Evolutionary conservation across 208 protist species (phyloP), one percentile per base, ranked within the genome.

Genomic region (Acanthamoeba culbertsoni): DNA sequence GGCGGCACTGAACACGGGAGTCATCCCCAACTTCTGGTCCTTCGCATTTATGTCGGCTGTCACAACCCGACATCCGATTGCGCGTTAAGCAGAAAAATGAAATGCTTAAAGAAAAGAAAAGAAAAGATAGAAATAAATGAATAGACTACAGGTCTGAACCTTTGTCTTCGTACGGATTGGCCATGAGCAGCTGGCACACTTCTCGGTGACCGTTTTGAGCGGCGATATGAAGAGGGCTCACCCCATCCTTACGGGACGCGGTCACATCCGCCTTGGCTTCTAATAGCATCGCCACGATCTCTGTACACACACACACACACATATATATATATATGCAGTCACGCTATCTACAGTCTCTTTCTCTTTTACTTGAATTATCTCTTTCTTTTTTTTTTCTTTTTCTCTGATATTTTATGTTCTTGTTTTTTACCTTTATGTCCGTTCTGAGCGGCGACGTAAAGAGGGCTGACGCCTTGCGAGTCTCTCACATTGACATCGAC

Each of bases 11-110:
- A 79, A 79, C 0, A 79, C 20, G 10, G 68, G 68, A 33, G 68
- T 79, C 68, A 79, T 79, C 4, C 68, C 68, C 68, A 79, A 28
- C 42, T 79, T 79, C 40, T 79, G 68, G 37, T 79, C 68, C 1
- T 40, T 33, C 14, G 42, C 42, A 31, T 79, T 79, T 40, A 79
- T 40, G 37, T 79, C 68, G 42, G 68, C 68, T 79, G 37, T 8
- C n/a, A n/a, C n/a, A n/a, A n/a, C n/a, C n/a, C n/a, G n/a, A n/a
- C n/a, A n/a, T n/a, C n/a, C n/a, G n/a, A n/a, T n/a, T n/a, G n/a
- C n/a, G n/a, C n/a, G n/a, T n/a, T n/a, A n/a, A n/a, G n/a, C n/a
- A n/a, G n/a, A n/a, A n/a, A n/a, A n/a, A n/a, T n/a, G n/a, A n/a
- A n/a, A n/a, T n/a, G n/a, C n/a, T n/a, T n/a, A n/a, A n/a, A n/a